Evolutionary conservation across 2,329 filamentous ascomycete genomes (phyloP).

Genomic region (Coleophoma eucalyptorum): DNA sequence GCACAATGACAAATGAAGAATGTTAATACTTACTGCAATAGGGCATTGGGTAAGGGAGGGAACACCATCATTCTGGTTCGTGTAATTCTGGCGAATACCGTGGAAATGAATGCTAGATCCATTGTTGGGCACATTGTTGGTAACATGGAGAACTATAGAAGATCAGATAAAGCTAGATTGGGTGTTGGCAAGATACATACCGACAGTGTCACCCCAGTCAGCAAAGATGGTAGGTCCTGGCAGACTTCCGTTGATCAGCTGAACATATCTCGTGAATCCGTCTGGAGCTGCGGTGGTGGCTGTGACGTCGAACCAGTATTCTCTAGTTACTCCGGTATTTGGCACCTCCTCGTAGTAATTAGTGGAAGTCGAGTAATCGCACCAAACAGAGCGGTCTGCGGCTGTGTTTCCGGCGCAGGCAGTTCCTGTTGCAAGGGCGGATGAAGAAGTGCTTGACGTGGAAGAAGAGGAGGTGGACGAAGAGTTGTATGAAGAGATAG

Average conservation of each 20-base stretch:
- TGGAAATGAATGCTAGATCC: constrained; percentile 37
- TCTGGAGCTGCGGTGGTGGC: constrained; percentile 25
- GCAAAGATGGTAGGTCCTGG: constrained; percentile 27
- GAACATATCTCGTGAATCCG: constrained; percentile 21
- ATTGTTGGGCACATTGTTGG: constrained; percentile 31
- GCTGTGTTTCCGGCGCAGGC: constrained; percentile 9
- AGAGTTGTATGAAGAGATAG: too few species aligned
- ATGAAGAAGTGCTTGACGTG: too few species aligned
- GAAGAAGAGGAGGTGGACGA: too few species aligned
- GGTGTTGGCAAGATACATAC: constrained; percentile 18
- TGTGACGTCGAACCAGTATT: constrained; percentile 22
- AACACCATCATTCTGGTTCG: constrained; percentile 37
- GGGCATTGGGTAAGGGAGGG: constrained; percentile 58
- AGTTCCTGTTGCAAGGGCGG: too few species aligned
- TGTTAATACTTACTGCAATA: constrained; percentile 33
- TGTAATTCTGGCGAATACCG: constrained; percentile 37
- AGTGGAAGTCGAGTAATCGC: constrained; percentile 42
- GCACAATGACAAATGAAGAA: too few species aligned
- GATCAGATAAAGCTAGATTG: constrained; percentile 8
- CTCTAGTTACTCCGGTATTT: constrained; percentile 44
- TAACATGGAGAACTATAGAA: constrained; percentile 30
- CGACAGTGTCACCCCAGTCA: constrained; percentile 38
- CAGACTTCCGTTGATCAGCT: constrained; percentile 27
- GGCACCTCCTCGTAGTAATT: constrained; percentile 34
- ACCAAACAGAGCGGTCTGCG: constrained; percentile 33